Evolutionary conservation across 495 filamentous ascomycete species (phyloP).

Genomic region (Penicillium psychrofluorescens): DNA sequence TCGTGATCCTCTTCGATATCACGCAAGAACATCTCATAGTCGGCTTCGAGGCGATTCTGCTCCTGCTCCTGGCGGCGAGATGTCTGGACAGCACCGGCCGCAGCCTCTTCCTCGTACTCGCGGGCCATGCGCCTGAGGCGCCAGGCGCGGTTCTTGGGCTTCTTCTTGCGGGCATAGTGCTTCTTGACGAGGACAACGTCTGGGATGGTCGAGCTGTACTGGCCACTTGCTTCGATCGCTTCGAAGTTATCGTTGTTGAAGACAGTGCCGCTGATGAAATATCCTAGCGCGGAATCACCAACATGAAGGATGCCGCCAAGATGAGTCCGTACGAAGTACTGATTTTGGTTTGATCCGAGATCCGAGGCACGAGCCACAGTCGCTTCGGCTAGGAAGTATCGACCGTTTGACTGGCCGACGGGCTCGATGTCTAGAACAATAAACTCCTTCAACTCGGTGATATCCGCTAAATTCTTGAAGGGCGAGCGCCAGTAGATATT

Average conservation of each 20-base stretch:
- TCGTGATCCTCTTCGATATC: conserved; percentile 96
- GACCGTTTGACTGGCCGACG: conserved; percentile 65
- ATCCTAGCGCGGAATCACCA: conserved; percentile 89
- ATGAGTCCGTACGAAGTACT: conserved; percentile 84
- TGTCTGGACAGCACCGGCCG: conserved; percentile 25
- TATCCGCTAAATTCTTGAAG: conserved; percentile 75
- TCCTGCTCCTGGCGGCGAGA: conserved; percentile 62
- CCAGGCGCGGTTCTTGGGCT: conserved; percentile 83
- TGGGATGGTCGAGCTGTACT: conserved; percentile 69
- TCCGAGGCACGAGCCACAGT: conserved; percentile 84
- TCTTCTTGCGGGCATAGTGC: conserved; percentile 78
- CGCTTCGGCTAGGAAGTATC: conserved; percentile 74
- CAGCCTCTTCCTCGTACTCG: conserved; percentile 69
- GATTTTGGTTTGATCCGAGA: conserved; percentile 76
- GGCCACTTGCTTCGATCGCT: conserved; percentile 61
- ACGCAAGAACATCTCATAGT: conserved; percentile 94
- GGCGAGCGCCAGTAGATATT: conserved; percentile 82
- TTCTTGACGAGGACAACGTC: conserved; percentile 97
- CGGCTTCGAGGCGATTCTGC: conserved; percentile 72
- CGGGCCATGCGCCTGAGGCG: conserved; percentile 86
- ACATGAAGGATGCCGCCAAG: conserved; percentile 79
- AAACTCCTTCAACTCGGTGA: conserved; percentile 82
- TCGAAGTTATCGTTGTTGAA: conserved; percentile 86
- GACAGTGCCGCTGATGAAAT: conserved; percentile 77
- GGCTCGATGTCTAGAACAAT: conserved; percentile 92